These are phyloP conservation scores for Lepiota brunneoincarnata DNA, from an alignment of 768 basidiomycete species.

Conservation along the genomic window DNA sequence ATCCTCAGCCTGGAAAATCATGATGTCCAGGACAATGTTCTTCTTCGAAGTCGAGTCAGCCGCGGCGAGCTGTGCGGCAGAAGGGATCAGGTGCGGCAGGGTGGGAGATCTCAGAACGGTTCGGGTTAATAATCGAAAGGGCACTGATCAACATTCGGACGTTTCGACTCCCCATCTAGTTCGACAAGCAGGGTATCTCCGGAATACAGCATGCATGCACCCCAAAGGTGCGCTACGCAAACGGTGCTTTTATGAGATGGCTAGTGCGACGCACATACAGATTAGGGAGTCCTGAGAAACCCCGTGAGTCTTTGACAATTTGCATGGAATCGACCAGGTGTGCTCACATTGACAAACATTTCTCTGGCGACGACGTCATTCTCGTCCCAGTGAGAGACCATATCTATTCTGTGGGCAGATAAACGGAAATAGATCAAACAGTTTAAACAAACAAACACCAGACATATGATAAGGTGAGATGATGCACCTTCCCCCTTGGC, in stretches of 20 bases:
- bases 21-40: constrained; percentile 13
- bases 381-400: constrained; percentile 89
- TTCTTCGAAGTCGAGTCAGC: constrained; percentile 31
- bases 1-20: constrained; percentile 4
- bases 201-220: constrained; percentile 8
- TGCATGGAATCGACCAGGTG: constrained; percentile 11
- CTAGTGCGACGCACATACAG: constrained; percentile 50
- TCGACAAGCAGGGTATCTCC: constrained; percentile 13
- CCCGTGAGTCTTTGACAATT: constrained; percentile 11
- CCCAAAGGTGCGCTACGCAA: not conserved
- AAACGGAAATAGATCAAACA: constrained; percentile 8
- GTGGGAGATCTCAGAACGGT: constrained; percentile 6
- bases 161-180: constrained; percentile 3
- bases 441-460: constrained; percentile 7
- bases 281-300: constrained; percentile 57
- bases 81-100: constrained; percentile 16
- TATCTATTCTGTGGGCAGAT: constrained; percentile 57
- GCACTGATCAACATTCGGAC: constrained; percentile 5
- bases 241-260: constrained; percentile 27
- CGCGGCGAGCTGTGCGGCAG: constrained; percentile 32
- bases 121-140: not conserved
- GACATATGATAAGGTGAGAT: constrained; percentile 9
- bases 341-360: constrained; percentile 72
- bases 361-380: constrained; percentile 76
- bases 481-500: constrained; percentile 77